Conservation (phyloP, 148 eudicot genomes). For the Cornus suecica region DNA sequence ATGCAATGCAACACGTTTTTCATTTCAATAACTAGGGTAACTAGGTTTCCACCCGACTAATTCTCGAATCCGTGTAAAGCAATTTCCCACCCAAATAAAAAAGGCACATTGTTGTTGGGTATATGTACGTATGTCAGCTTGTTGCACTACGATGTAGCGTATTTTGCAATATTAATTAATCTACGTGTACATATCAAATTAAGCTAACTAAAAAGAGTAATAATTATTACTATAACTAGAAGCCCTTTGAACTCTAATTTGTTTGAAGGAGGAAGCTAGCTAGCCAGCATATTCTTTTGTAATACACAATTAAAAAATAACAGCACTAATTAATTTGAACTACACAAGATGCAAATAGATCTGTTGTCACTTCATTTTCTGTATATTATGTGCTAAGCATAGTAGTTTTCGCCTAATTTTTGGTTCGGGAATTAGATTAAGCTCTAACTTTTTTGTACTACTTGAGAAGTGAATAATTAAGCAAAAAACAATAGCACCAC, state of each 20-base stretch:
- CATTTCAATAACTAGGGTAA: too few relatives aligned
- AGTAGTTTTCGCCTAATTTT: constrained; percentile 1
- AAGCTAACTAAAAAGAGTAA: too few relatives aligned
- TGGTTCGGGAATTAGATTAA: not conserved
- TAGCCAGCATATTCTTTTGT: not conserved
- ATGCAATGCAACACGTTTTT: not conserved
- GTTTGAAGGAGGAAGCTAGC: not conserved
- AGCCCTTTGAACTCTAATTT: constrained; percentile 4
- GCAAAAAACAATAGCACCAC: not conserved
- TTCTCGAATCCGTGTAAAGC: too few relatives aligned
- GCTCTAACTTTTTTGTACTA: constrained; percentile 1
- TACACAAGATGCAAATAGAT: not conserved
- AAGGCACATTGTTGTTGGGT: too few relatives aligned
- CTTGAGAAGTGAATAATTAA: not conserved
- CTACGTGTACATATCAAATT: too few relatives aligned
- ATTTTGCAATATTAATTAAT: too few relatives aligned
- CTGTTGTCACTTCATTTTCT: not conserved
- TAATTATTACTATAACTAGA: too few relatives aligned
- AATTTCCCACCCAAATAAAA: too few relatives aligned
- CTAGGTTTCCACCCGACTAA: too few relatives aligned
- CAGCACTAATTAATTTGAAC: not conserved
- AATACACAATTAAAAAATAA: not conserved
- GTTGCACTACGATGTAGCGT: too few relatives aligned
- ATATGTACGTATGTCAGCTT: too few relatives aligned
- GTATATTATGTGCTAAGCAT: not conserved